Conservation (phyloP, 805 yeast species). For the Soucietia sequanensis region DNA sequence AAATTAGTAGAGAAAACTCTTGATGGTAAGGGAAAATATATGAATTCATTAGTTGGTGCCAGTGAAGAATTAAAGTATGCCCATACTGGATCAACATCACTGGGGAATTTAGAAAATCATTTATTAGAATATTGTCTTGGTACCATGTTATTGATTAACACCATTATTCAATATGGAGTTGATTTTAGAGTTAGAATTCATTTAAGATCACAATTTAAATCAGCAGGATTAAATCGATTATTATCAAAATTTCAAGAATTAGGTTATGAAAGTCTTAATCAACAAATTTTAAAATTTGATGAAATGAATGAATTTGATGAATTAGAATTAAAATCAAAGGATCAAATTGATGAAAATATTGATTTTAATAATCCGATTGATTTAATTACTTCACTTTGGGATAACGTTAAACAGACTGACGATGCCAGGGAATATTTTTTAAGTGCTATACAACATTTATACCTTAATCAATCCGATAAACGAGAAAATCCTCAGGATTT, state of each 20-base stretch:
- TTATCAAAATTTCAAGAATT: slow-evolving; percentile 52
- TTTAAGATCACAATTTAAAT: slow-evolving; percentile 57
- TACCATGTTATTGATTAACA: slow-evolving; percentile 67
- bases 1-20: slow-evolving; percentile 61
- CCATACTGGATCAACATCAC: slow-evolving; percentile 31
- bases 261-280: slow-evolving; percentile 56
- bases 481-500: slow-evolving; percentile 44
- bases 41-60: slow-evolving; percentile 92
- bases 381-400: slow-evolving; percentile 57
- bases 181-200: slow-evolving; percentile 50
- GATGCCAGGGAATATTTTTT: slow-evolving; percentile 59
- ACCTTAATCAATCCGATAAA: slow-evolving; percentile 53
- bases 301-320: slow-evolving; percentile 57
- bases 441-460: slow-evolving; percentile 66
- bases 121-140: slow-evolving; percentile 69
- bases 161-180: slow-evolving; percentile 51
- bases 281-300: slow-evolving; percentile 63
- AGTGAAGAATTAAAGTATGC: slow-evolving; percentile 69
- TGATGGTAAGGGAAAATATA: slow-evolving; percentile 77
- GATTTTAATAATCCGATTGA: slow-evolving; percentile 74
- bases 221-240: slow-evolving; percentile 54
- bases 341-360: slow-evolving; percentile 39
- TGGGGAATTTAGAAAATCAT: slow-evolving; percentile 57
- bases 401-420: slow-evolving; percentile 53
- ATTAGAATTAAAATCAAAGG: slow-evolving; percentile 38